Conservation (phyloP, 2,329 filamentous ascomycete species). For the Purpureocillium lavendulum region DNA sequence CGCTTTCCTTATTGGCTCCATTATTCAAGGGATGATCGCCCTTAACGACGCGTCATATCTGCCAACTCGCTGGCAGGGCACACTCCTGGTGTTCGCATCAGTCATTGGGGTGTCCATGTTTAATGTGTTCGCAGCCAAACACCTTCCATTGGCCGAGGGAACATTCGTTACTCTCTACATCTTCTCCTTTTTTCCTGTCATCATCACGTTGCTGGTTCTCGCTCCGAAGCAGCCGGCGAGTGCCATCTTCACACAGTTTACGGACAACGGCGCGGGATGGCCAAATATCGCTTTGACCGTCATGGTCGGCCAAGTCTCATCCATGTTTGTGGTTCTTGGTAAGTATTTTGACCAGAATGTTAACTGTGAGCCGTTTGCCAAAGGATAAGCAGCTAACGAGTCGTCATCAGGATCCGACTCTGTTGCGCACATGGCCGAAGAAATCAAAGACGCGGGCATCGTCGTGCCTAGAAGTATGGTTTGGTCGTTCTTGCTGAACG, state of each 20-base stretch:
- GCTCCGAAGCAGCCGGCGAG: slow-evolving; percentile 6
- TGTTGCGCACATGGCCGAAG: slow-evolving; percentile 10
- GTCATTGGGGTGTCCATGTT: slow-evolving; percentile 7
- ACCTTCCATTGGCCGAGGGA: slow-evolving; percentile 7
- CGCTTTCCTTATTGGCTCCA: slow-evolving; percentile 33
- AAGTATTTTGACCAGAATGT: neutral
- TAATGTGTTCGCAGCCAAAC: slow-evolving; percentile 6
- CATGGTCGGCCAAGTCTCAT: slow-evolving; percentile 8
- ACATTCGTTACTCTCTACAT: slow-evolving; percentile 8
- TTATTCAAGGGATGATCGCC: slow-evolving; percentile 34
- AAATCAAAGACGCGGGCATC: slow-evolving; percentile 10
- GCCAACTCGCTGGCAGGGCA: slow-evolving; percentile 4
- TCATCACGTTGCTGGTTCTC: slow-evolving; percentile 6
- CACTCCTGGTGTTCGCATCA: slow-evolving; percentile 5
- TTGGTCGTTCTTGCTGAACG: slow-evolving; percentile 11
- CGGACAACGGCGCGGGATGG: slow-evolving; percentile 8
- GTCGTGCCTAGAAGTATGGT: slow-evolving; percentile 11
- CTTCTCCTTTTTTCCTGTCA: slow-evolving; percentile 8
- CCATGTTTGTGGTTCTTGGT: slow-evolving; percentile 8
- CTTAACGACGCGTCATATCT: slow-evolving; percentile 14
- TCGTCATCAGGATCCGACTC: slow-evolving; percentile 11
- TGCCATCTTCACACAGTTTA: slow-evolving; percentile 7
- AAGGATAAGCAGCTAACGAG: too few relatives aligned
- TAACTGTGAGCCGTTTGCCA: too few relatives aligned
- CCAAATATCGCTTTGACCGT: slow-evolving; percentile 5